Base-by-base conservation (phyloP, 768 basidiomycete species). In the Lyophyllum decastes region DNA sequence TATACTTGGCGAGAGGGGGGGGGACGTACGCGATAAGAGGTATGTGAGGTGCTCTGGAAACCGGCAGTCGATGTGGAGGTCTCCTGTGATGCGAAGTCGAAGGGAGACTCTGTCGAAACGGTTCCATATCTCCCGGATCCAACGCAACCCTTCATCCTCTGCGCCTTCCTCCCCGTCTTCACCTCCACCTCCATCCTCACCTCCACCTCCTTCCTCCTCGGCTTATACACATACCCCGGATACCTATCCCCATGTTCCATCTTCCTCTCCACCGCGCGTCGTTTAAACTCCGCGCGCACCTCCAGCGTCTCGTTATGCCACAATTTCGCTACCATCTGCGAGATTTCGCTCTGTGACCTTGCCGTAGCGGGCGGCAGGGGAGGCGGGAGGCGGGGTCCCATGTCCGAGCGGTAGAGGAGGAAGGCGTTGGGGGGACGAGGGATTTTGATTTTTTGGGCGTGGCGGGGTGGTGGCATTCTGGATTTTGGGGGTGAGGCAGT, bases 221-320 rank as follows among this genome's bases (percentile, higher is more conserved):
- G 57, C 17, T 35, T 52, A 38, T 58, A 58, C 16, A 27, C 38
- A 38, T 58, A 58, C 21, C 38, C 57, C 26, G 57, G 57, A 38
- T 58, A 49, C 44, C 10, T 53, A 2, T 45, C 46, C 47, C 48
- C 52, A n/a, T 58, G 57, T 21, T 58, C 57, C 40, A 10, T 25
- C 17, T 58, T 58, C 35, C 33, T 53, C 7, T 33, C 8, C 19
- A 27, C 22, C 14, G 57, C 57, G 38, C 52, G 52, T 4, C 47
- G 51, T 17, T 41, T 26, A 41, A 30, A 58, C 7, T 53, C 26
- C 34, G 57, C 49, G 40, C 40, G 52, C n/a, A 58, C 52, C 30
- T 40, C 51, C 4, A 19, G 11, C n/a, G 51, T 26, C 30, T 58
- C 57, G 22, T 58, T 53, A 17, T 17, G 44, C 57, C 57, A 58